Conservation (phyloP, 495 filamentous ascomycete genomes). For the Extremus antarcticus region DNA sequence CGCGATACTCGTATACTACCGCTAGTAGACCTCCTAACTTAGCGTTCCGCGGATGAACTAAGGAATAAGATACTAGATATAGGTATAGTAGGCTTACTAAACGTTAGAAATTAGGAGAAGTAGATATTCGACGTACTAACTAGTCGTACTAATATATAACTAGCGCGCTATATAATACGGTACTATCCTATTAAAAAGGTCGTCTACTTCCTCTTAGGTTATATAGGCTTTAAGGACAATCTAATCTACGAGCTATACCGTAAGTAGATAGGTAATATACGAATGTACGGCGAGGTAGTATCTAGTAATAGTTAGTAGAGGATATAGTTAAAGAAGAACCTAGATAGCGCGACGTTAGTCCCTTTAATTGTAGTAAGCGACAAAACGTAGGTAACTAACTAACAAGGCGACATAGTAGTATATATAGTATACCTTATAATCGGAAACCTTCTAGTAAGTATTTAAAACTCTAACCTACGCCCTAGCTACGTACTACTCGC, state of each 20-base stretch:
- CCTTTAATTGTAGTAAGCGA: not conserved
- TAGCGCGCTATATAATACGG: not conserved
- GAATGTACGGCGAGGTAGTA: not conserved
- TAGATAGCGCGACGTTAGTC: not conserved
- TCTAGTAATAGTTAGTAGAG: not conserved
- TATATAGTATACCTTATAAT: not conserved
- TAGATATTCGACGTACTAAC: not conserved
- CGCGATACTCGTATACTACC: not conserved
- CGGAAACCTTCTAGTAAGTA: not conserved
- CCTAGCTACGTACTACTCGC: not conserved
- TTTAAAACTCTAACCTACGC: not conserved
- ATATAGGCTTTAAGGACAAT: not conserved
- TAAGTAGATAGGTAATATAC: not conserved
- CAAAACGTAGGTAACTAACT: too few species aligned
- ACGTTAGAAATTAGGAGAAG: not conserved
- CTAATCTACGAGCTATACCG: not conserved
- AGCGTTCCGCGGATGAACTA: not conserved
- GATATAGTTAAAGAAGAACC: not conserved
- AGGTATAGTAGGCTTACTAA: not conserved
- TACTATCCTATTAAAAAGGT: not conserved
- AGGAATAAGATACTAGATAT: not conserved
- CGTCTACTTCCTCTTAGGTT: not conserved
- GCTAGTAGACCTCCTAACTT: not conserved
- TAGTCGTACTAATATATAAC: not conserved
- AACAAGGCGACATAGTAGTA: not conserved